These are phyloP conservation scores for Naganishia liquefaciens DNA, from an alignment of 1,284 basidiomycete genomes.

Conservation along the genomic window DNA sequence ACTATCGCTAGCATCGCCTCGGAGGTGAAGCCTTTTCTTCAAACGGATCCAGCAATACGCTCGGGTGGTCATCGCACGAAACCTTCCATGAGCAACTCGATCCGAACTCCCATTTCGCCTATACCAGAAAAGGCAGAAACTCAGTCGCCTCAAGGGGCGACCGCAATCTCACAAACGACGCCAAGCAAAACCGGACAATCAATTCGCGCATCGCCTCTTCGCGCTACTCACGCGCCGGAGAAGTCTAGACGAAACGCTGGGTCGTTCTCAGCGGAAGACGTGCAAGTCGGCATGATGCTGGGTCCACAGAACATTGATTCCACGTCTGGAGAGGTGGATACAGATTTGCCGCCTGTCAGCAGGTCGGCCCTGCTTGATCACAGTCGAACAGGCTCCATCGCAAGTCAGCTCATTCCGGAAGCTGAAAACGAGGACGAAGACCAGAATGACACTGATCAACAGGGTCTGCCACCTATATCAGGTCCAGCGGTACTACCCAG, in stretches of 20 bases:
- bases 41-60: slow-evolving; percentile 54
- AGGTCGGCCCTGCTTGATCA: slow-evolving; percentile 9
- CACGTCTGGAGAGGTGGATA: slow-evolving; percentile 38
- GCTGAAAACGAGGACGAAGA: slow-evolving; percentile 34
- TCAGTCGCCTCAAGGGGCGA: slow-evolving; percentile 42
- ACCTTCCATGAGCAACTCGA: slow-evolving; percentile 37
- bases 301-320: slow-evolving; percentile 42
- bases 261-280: slow-evolving; percentile 87
- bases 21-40: slow-evolving; percentile 67
- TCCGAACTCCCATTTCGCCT: slow-evolving; percentile 53
- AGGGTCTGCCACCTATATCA: background rate
- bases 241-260: slow-evolving; percentile 78
- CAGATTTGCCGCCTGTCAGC: slow-evolving; percentile 9
- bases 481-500: background rate
- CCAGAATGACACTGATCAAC: slow-evolving; percentile 34
- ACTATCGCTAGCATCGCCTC: slow-evolving; percentile 72
- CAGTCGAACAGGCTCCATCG: slow-evolving; percentile 22
- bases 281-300: slow-evolving; percentile 82
- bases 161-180: slow-evolving; percentile 28
- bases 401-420: slow-evolving; percentile 33
- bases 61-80: slow-evolving; percentile 33
- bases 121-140: slow-evolving; percentile 52
- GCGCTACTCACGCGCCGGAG: slow-evolving; percentile 43
- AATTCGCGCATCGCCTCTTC: slow-evolving; percentile 30
- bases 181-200: slow-evolving; percentile 35